Percentiles rank a stretch among this genome's conserved stretches.
Evolutionary conservation across 2,329 filamentous ascomycete genomes (phyloP).

Genomic region (Neopestalotiopsis clavispora): DNA sequence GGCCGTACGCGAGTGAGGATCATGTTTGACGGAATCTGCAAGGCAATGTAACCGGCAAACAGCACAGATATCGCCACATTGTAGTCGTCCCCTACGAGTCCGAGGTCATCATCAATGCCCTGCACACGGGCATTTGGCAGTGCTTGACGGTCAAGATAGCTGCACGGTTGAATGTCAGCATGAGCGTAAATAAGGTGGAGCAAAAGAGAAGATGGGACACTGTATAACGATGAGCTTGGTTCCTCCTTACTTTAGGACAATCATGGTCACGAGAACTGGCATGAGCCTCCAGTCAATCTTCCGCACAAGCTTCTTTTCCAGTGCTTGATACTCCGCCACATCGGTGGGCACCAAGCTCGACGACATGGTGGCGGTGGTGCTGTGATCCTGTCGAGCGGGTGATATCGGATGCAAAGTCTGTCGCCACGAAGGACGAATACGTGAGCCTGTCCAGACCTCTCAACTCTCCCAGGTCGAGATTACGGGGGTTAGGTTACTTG

Average conservation of each 20-base stretch:
- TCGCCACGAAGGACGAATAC: no score
- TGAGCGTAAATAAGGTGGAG: not conserved
- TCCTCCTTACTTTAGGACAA: slow-evolving; percentile 10
- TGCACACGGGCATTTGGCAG: slow-evolving; percentile 50
- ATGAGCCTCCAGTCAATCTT: slow-evolving; percentile 17
- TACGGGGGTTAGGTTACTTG: no score
- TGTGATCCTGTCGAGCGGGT: not conserved
- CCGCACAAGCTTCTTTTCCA: slow-evolving; percentile 16
- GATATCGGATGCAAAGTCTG: not conserved
- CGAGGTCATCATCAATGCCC: slow-evolving; percentile 47
- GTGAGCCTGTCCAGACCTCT: no score
- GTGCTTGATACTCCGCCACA: slow-evolving; percentile 2
- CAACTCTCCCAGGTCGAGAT: no score
- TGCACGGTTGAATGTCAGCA: slow-evolving; percentile 21
- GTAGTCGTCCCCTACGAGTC: slow-evolving; percentile 42
- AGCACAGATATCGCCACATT: slow-evolving; percentile 44
- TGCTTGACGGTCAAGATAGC: slow-evolving; percentile 51
- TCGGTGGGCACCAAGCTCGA: slow-evolving; percentile 8
- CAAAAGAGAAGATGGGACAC: not conserved
- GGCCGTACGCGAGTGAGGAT: slow-evolving; percentile 47
- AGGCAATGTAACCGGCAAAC: slow-evolving; percentile 46
- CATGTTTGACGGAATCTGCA: slow-evolving; percentile 47
- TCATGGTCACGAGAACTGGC: slow-evolving; percentile 16
- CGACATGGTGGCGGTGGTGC: no score
- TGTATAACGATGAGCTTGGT: not conserved